Percentiles rank a stretch among this genome's conserved stretches.
These are phyloP conservation scores for Aegilops bicornis DNA, from an alignment of 176 grass and related monocot genomes.

Conservation along the genomic window DNA sequence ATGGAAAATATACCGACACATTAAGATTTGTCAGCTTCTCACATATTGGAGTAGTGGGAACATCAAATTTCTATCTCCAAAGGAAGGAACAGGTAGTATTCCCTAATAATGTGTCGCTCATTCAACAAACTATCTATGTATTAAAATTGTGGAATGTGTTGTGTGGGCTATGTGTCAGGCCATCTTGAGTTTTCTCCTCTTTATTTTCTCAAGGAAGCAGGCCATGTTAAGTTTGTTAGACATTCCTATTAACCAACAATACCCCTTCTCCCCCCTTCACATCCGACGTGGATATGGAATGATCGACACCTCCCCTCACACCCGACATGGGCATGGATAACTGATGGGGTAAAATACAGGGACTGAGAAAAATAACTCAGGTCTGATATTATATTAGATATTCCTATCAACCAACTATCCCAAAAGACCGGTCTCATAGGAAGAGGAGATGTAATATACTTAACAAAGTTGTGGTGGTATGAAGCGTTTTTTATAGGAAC, in stretches of 20 bases:
- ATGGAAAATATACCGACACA: slow-evolving; percentile 6
- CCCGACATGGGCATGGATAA: no score
- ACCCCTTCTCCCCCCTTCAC: no score
- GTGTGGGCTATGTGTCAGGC: background rate
- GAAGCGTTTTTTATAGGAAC: background rate
- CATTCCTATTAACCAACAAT: no score
- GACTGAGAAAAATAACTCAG: no score
- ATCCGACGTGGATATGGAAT: no score
- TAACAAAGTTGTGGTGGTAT: background rate
- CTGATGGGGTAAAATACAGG: no score
- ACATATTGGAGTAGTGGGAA: slow-evolving; percentile 9
- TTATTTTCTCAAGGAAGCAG: background rate
- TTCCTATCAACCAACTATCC: no score
- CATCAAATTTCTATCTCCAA: background rate
- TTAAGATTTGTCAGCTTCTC: background rate
- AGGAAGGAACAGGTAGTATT: slow-evolving; percentile 8
- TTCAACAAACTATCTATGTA: background rate
- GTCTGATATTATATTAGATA: no score
- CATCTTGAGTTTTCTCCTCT: background rate
- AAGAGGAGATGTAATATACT: no score
- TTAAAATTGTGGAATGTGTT: background rate
- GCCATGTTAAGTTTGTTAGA: no score
- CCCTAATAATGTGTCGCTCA: background rate
- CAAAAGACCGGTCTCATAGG: no score
- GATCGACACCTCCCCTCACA: no score